phyloP scores from a whole-genome alignment of 805 yeast species.

The Tetrapisispora arboricola region DNA sequence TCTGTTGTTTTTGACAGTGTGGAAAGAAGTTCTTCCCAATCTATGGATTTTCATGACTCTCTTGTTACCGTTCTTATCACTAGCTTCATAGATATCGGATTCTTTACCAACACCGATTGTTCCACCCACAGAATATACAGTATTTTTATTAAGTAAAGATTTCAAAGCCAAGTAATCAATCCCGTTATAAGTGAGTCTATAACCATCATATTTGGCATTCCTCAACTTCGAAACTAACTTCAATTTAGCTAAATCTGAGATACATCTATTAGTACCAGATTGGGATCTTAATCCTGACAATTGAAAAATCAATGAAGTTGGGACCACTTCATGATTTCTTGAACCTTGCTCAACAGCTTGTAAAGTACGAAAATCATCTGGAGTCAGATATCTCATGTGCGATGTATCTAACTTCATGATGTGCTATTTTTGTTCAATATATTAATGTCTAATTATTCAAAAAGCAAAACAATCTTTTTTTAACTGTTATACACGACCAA shows the following conservation, averaged over 20 bases:
- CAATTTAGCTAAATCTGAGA: conserved; percentile 79
- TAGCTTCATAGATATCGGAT: conserved; percentile 83
- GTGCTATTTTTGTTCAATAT: background rate
- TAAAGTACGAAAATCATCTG: conserved; percentile 83
- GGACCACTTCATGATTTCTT: conserved; percentile 88
- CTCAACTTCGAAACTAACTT: conserved; percentile 67
- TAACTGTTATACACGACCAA: too few species aligned
- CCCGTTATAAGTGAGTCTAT: conserved; percentile 78
- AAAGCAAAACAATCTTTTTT: too few species aligned
- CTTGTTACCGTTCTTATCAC: conserved; percentile 53
- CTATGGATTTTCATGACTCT: conserved; percentile 84
- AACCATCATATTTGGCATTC: conserved; percentile 94
- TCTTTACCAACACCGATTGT: conserved; percentile 97
- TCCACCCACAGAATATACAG: conserved; percentile 69
- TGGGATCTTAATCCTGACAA: conserved; percentile 67
- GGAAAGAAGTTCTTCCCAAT: conserved; percentile 87
- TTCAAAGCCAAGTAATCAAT: conserved; percentile 87
- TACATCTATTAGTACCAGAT: conserved; percentile 66
- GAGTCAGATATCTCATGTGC: conserved; percentile 85
- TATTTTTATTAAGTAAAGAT: conserved; percentile 64
- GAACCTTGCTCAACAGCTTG: conserved; percentile 88
- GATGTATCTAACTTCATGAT: conserved; percentile 85
- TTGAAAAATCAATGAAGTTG: conserved; percentile 72
- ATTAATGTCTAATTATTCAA: too few species aligned
- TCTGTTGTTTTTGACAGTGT: conserved; percentile 85